Percentiles rank a stretch among this genome's conserved stretches.
Evolutionary conservation across 305 asterid genomes (phyloP).

Genomic region (Solanum hybrid): DNA sequence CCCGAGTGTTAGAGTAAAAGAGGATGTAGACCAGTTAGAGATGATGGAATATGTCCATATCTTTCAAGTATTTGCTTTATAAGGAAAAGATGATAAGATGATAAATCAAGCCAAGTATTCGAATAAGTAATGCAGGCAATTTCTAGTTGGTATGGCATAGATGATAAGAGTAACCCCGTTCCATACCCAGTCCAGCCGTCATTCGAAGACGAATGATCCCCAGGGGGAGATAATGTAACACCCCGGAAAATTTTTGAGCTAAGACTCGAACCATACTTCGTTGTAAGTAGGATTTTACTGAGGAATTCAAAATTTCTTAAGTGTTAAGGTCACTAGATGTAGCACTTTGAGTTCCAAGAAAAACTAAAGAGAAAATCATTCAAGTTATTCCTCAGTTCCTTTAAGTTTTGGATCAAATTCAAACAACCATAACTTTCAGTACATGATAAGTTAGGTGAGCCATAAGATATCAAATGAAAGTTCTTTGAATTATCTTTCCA

Average conservation of each 20-base stretch:
- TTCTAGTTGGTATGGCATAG: not conserved
- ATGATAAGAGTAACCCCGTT: not conserved
- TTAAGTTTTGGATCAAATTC: not conserved
- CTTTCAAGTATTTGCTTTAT: not conserved
- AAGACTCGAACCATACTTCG: not conserved
- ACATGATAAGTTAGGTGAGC: not conserved
- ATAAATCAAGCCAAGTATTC: not conserved
- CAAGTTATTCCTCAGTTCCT: not conserved
- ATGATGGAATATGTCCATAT: not conserved
- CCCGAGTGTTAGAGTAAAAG: not conserved
- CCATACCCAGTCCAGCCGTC: not conserved
- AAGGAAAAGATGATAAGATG: not conserved
- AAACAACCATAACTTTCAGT: not conserved
- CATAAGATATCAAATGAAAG: not conserved
- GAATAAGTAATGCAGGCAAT: not conserved
- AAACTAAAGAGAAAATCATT: not conserved
- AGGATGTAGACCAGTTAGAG: not conserved
- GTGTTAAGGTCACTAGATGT: not conserved
- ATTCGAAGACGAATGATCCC: not conserved
- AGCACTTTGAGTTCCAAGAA: not conserved
- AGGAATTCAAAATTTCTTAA: not conserved
- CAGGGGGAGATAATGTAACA: not conserved
- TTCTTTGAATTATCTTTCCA: not conserved
- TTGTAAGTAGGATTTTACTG: not conserved
- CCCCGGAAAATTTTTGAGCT: not conserved